Conservation (phyloP, 2,329 filamentous ascomycete species). For the Sporothrix brunneoviolacea region DNA sequence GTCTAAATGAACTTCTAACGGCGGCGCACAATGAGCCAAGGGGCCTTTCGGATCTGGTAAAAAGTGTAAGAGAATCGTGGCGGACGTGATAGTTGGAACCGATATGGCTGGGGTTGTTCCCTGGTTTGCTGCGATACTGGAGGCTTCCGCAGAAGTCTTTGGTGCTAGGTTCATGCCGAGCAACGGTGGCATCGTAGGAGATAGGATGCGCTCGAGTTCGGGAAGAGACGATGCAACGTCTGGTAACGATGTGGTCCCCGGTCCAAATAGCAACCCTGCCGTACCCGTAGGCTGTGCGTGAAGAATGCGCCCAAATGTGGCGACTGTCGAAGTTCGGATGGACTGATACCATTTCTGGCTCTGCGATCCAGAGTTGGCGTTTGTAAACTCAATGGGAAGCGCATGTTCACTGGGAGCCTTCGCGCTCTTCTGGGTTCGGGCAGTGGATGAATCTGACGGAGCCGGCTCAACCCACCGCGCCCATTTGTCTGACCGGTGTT, state of each 20-base stretch:
- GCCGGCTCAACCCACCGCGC: conserved; percentile 17
- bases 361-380: too few species aligned
- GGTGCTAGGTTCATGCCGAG: conserved; percentile 36
- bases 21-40: conserved; percentile 17
- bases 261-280: neutral
- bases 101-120: too few species aligned
- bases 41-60: conserved; percentile 27
- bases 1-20: conserved; percentile 32
- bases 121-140: too few species aligned
- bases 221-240: neutral
- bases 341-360: conserved; percentile 6
- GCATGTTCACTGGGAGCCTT: neutral
- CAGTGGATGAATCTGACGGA: neutral
- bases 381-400: conserved; percentile 8
- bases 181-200: conserved; percentile 42
- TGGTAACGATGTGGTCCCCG: neutral
- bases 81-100: neutral
- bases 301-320: conserved; percentile 47
- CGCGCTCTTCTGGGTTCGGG: neutral
- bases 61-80: conserved; percentile 42
- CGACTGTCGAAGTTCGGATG: conserved; percentile 19
- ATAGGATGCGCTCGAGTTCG: conserved; percentile 32
- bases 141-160: too few species aligned
- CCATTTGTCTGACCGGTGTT: conserved; percentile 22
- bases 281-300: conserved; percentile 21